phyloP scores from a whole-genome alignment of 176 grass and related monocot species.

The Oryza australiensis region DNA sequence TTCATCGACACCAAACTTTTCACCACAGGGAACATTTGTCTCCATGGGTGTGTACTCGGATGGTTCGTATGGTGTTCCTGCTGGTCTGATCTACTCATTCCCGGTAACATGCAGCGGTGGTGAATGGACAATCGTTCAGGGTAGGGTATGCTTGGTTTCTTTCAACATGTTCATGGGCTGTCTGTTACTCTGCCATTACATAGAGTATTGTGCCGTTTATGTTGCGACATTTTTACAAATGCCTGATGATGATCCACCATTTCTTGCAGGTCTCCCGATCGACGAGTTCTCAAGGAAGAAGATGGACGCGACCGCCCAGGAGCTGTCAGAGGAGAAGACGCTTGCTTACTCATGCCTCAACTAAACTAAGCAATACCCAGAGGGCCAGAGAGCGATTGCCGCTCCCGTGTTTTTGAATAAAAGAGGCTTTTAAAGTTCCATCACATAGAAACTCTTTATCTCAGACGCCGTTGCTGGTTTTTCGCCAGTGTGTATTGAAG shows the following conservation, averaged over 20 bases:
- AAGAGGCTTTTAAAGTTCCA: slow-evolving; percentile 6
- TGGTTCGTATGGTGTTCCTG: slow-evolving; percentile 90
- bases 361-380: slow-evolving; percentile 35
- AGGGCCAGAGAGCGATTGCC: slow-evolving; percentile 22
- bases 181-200: not conserved
- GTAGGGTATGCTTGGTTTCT: slow-evolving; percentile 20
- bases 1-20: not conserved
- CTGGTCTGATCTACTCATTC: slow-evolving; percentile 95
- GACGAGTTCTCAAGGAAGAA: slow-evolving; percentile 94
- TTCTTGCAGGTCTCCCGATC: slow-evolving; percentile 65
- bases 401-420: slow-evolving; percentile 56
- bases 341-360: slow-evolving; percentile 90
- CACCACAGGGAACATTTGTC: slow-evolving; percentile 76
- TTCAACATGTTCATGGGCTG: not conserved
- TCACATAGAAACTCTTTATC: slow-evolving; percentile 21
- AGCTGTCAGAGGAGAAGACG: slow-evolving; percentile 86
- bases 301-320: slow-evolving; percentile 81
- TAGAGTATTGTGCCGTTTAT: not conserved
- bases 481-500: slow-evolving; percentile 28
- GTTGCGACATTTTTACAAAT: not conserved
- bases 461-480: slow-evolving; percentile 34
- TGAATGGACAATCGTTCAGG: slow-evolving; percentile 94
- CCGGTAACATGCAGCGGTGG: slow-evolving; percentile 78
- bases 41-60: slow-evolving; percentile 98
- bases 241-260: slow-evolving; percentile 18